Conservation (phyloP, 495 filamentous ascomycete genomes). For the Bryoglossum gracile region DNA sequence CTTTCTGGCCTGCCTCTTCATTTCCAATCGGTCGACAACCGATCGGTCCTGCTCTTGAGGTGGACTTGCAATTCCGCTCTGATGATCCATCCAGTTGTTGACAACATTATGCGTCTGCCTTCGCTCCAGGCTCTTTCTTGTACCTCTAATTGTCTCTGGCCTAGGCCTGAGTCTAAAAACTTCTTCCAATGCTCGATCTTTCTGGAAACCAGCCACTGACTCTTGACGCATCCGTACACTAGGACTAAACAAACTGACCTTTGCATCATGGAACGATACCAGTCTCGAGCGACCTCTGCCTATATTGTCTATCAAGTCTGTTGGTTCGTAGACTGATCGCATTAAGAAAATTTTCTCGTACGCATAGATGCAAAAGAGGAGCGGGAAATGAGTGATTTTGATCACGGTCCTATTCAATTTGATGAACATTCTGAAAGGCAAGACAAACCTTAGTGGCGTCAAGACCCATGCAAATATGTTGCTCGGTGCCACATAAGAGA, state of each 20-base stretch:
- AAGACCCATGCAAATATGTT: conserved; percentile 86
- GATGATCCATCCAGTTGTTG: conserved; percentile 76
- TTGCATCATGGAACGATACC: conserved; percentile 47
- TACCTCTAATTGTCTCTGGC: conserved; percentile 15
- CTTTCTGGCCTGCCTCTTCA: conserved; percentile 26
- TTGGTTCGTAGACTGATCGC: conserved; percentile 61
- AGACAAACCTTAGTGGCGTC: conserved; percentile 67
- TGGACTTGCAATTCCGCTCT: conserved; percentile 54
- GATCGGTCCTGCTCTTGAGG: conserved; percentile 55
- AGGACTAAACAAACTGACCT: conserved; percentile 56
- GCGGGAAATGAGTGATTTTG: conserved; percentile 81
- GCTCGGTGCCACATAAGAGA: conserved; percentile 82
- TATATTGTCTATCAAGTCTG: conserved; percentile 55
- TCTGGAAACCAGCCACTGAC: conserved; percentile 75
- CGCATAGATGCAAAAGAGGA: conserved; percentile 74
- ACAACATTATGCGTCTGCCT: conserved; percentile 69
- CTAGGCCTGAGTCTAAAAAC: conserved; percentile 63
- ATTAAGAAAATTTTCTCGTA: conserved; percentile 78
- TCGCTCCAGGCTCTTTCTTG: conserved; percentile 40
- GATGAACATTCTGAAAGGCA: conserved; percentile 74
- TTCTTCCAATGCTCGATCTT: conserved; percentile 85
- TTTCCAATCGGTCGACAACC: conserved; percentile 52
- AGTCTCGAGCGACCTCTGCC: conserved; percentile 31
- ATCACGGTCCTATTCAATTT: conserved; percentile 78
- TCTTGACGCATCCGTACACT: conserved; percentile 66